Percentiles rank a stretch among this genome's conserved stretches.
These are phyloP conservation scores for Stachybotrys chlorohalonatus DNA, from an alignment of 2,329 filamentous ascomycete species.

Conservation along the genomic window DNA sequence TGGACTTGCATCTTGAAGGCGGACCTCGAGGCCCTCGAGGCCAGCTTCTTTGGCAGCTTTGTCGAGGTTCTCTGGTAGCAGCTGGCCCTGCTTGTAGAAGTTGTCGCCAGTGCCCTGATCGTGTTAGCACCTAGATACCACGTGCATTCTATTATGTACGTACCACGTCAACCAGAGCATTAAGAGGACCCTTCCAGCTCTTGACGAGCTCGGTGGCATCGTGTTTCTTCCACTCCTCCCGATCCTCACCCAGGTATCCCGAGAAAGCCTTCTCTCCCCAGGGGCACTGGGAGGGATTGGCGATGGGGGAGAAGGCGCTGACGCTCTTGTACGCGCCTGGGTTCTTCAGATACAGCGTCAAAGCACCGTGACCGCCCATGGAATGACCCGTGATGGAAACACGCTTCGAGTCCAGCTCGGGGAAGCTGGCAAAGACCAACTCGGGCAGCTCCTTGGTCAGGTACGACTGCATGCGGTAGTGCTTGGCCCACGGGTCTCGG, in stretches of 20 bases:
- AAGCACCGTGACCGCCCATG: conserved; percentile 94
- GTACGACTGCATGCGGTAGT: conserved; percentile 95
- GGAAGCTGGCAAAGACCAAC: conserved; percentile 63
- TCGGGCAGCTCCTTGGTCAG: conserved; percentile 79
- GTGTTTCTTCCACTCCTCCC: conserved; percentile 74
- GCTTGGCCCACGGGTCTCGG: conserved; percentile 58
- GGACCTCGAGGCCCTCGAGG: conserved; percentile 61
- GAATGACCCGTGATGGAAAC: conserved; percentile 88
- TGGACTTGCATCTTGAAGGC: conserved; percentile 63
- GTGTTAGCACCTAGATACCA: neutral
- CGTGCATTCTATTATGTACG: conserved; percentile 22
- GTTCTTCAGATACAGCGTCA: conserved; percentile 87
- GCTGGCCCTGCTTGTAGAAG: conserved; percentile 90
- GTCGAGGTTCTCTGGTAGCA: conserved; percentile 88
- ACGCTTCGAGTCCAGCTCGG: conserved; percentile 56
- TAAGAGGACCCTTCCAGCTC: conserved; percentile 61
- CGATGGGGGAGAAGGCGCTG: conserved; percentile 82
- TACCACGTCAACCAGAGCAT: conserved; percentile 81
- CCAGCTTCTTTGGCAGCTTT: conserved; percentile 69
- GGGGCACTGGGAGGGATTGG: conserved; percentile 75
- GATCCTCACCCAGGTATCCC: conserved; percentile 77
- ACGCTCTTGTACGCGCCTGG: conserved; percentile 84
- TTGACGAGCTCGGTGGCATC: conserved; percentile 87
- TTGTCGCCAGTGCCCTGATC: conserved; percentile 78
- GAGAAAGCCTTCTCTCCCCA: conserved; percentile 95